Conservation (phyloP, 345 rosid genomes). For the Hirschfeldia incana region DNA sequence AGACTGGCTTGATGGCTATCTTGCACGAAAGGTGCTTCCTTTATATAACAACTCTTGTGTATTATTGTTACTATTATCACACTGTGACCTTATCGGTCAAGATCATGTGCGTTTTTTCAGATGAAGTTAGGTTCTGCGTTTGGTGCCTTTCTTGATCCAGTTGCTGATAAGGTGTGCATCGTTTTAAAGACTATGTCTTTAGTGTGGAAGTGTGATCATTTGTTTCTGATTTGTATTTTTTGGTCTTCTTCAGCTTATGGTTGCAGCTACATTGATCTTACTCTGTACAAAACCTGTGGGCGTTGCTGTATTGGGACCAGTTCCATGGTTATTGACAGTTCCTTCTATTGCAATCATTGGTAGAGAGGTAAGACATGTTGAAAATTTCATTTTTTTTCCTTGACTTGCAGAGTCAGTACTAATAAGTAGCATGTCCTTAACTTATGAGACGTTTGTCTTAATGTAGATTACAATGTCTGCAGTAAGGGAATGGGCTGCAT, state of each 20-base stretch:
- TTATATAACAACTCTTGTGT: neutral
- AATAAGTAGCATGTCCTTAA: neutral
- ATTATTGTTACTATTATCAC: neutral
- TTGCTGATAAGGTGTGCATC: conserved; percentile 81
- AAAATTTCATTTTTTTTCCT: neutral
- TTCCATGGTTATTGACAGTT: conserved; percentile 78
- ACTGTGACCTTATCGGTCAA: conserved; percentile 3
- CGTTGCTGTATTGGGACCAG: conserved; percentile 53
- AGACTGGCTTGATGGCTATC: conserved; percentile 98
- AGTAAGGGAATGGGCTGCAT: conserved; percentile 99
- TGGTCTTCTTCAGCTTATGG: conserved; percentile 74
- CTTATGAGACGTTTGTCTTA: conserved; percentile 3
- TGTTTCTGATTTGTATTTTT: conserved; percentile 10
- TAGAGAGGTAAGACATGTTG: conserved; percentile 68
- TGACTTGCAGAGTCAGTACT: neutral
- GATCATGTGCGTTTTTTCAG: conserved; percentile 46
- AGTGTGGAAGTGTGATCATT: neutral
- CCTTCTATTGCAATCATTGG: conserved; percentile 92
- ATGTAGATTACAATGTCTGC: conserved; percentile 97
- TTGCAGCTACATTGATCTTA: conserved; percentile 88
- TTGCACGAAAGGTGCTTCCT: conserved; percentile 78
- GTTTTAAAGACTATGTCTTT: neutral
- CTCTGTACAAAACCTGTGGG: conserved; percentile 80
- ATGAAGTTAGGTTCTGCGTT: conserved; percentile 82
- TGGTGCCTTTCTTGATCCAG: conserved; percentile 99